Percentiles rank a stretch among this genome's conserved stretches.
Evolutionary conservation across 2,329 filamentous ascomycete species (phyloP).

Genomic region (Orbilia brochopaga): DNA sequence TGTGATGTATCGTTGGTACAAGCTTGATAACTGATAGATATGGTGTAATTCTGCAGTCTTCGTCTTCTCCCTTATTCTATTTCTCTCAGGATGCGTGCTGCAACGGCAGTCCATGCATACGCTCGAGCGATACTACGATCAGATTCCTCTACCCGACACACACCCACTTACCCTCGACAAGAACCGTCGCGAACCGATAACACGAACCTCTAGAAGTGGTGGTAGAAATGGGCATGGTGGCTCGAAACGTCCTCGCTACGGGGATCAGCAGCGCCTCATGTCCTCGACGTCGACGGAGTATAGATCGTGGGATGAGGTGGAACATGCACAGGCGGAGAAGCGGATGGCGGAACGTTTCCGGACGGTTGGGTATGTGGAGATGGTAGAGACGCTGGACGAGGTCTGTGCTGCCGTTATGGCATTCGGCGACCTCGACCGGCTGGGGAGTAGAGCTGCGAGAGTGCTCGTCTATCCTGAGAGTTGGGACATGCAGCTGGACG

Average conservation of each 20-base stretch:
- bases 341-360: slow-evolving; percentile 13
- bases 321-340: slow-evolving; percentile 7
- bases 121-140: slow-evolving; percentile 49
- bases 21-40: too few relatives aligned
- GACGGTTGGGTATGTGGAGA: slow-evolving; percentile 49
- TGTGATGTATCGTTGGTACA: too few relatives aligned
- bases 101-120: slow-evolving; percentile 52
- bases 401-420: slow-evolving; percentile 52
- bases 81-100: slow-evolving; percentile 53
- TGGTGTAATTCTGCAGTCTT: slow-evolving; percentile 38
- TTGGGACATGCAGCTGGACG: slow-evolving; percentile 52
- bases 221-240: not conserved
- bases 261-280: slow-evolving; percentile 21
- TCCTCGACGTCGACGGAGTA: slow-evolving; percentile 1
- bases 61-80: slow-evolving; percentile 54
- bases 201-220: not conserved
- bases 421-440: slow-evolving; percentile 49
- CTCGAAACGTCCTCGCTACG: not conserved
- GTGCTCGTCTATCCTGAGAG: slow-evolving; percentile 51
- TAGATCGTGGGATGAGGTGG: slow-evolving; percentile 2
- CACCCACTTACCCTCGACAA: slow-evolving; percentile 35
- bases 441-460: slow-evolving; percentile 48
- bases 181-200: slow-evolving; percentile 20
- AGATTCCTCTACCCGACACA: slow-evolving; percentile 30
- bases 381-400: slow-evolving; percentile 36